These are phyloP conservation scores for Echeveria elegans DNA, from an alignment of 164 flowering plant genomes.

Conservation along the genomic window DNA sequence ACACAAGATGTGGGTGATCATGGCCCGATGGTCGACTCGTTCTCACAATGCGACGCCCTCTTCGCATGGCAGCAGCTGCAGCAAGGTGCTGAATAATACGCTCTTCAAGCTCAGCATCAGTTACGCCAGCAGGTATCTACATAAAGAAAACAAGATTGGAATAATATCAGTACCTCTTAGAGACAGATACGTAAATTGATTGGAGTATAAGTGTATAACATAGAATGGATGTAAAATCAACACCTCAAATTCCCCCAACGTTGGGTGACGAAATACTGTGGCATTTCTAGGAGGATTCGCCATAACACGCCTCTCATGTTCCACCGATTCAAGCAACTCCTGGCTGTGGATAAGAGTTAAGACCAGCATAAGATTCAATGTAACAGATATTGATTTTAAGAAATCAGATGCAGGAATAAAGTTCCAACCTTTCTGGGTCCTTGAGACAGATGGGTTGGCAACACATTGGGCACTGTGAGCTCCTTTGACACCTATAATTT, in stretches of 20 bases:
- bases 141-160: not conserved
- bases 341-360: slow-evolving; percentile 26
- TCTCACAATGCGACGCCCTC: slow-evolving; percentile 30
- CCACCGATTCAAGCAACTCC: slow-evolving; percentile 38
- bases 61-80: slow-evolving; percentile 43
- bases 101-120: slow-evolving; percentile 39
- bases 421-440: slow-evolving; percentile 29
- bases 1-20: slow-evolving; percentile 24
- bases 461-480: slow-evolving; percentile 45
- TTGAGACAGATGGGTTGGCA: slow-evolving; percentile 38
- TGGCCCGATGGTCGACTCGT: slow-evolving; percentile 30
- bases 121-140: slow-evolving; percentile 28
- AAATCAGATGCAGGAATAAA: not conserved
- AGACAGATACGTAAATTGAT: too few species aligned
- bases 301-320: slow-evolving; percentile 27
- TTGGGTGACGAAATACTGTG: slow-evolving; percentile 17
- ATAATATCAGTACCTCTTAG: too few species aligned
- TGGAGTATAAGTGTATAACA: not conserved
- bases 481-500: slow-evolving; percentile 36
- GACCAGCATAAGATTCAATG: not conserved
- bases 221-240: not conserved
- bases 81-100: slow-evolving; percentile 43
- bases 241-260: slow-evolving; percentile 34
- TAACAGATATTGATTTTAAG: not conserved
- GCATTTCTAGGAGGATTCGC: not conserved